phyloP scores from a whole-genome alignment of 2,329 filamentous ascomycete genomes.

The Aspergillus sp. region DNA sequence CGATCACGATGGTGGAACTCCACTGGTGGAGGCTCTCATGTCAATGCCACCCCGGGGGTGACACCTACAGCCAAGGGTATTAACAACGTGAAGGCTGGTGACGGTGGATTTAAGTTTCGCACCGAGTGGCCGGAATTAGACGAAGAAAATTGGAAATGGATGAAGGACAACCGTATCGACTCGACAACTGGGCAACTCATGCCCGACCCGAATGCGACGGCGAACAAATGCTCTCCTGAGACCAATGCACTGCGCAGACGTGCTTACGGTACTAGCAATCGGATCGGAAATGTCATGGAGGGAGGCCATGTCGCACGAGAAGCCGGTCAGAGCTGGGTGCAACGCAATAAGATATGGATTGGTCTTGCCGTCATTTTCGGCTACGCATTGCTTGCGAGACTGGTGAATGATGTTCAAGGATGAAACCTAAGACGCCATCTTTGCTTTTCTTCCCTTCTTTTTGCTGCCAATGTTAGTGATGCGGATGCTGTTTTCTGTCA shows the following conservation, averaged over 20 bases:
- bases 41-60: conserved; percentile 41
- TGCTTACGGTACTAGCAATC: conserved; percentile 49
- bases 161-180: conserved; percentile 76
- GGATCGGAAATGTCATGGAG: conserved; percentile 63
- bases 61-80: conserved; percentile 62
- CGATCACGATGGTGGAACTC: conserved; percentile 94
- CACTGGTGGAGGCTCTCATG: conserved; percentile 74
- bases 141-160: conserved; percentile 85
- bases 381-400: conserved; percentile 74
- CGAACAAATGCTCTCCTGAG: conserved; percentile 53
- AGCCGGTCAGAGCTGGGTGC: conserved; percentile 74
- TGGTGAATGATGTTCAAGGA: conserved; percentile 53
- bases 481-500: too few species aligned
- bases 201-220: conserved; percentile 47
- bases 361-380: conserved; percentile 64
- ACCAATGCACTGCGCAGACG: conserved; percentile 59
- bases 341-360: conserved; percentile 70
- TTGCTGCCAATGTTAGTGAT: not conserved
- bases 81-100: conserved; percentile 74
- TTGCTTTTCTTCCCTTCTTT: not conserved
- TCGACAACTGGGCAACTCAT: conserved; percentile 62
- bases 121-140: conserved; percentile 87
- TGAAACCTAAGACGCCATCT: conserved; percentile 9
- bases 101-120: conserved; percentile 85
- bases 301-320: conserved; percentile 68